Base-by-base conservation (phyloP, 192 early-diverging fungal species). In the Rhizophagus clarus region DNA sequence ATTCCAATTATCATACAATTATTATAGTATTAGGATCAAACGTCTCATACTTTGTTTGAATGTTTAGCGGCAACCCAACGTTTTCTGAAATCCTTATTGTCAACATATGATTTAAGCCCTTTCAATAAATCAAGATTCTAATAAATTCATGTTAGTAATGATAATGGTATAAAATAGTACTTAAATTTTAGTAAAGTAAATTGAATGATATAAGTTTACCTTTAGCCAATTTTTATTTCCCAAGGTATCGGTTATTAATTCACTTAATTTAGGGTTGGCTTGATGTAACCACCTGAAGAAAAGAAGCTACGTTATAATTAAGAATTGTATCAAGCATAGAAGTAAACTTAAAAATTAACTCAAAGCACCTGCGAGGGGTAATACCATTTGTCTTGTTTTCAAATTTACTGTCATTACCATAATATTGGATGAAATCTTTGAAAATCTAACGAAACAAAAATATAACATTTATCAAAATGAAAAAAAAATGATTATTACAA, bases 371-470 rank as follows among this genome's bases (percentile, higher is more conserved):
- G 22, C 97, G 90, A 40, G 98, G 98, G 11, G 98, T 97, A 67
- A 99, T 93, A 73, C 98, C 98, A 83, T 99, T 99, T 79, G 98
- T 99, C 83, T 97, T 97, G 89, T 99, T 99, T 83, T 92, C 90
- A 79, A 99, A 98, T 84, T 95, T 95, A 60, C 0, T 40, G 6
- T 92, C 91, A 17, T 85, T 86, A 60, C 96, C 97, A 87, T 91
- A 97, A 84, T 91, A 93, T 37, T 89, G 88, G 62, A 97, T 94
- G 85, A 98, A 98, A 84, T 98, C 97, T 75, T 88, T 83, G 86
- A 99, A 98, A 77, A 98, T 91, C 83, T 91, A 77, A 63, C 49
- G 17, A 32, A 24, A 26, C 2, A 3, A 68, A 66, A 20, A 69
- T 7, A 6, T 12, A 24, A 3, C 2, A 0, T 37, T 12, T 29